Evolutionary conservation across 306 rosid genomes (phyloP), one percentile per base, ranked within the genome.

Genomic region (Boehmeria nivea): DNA sequence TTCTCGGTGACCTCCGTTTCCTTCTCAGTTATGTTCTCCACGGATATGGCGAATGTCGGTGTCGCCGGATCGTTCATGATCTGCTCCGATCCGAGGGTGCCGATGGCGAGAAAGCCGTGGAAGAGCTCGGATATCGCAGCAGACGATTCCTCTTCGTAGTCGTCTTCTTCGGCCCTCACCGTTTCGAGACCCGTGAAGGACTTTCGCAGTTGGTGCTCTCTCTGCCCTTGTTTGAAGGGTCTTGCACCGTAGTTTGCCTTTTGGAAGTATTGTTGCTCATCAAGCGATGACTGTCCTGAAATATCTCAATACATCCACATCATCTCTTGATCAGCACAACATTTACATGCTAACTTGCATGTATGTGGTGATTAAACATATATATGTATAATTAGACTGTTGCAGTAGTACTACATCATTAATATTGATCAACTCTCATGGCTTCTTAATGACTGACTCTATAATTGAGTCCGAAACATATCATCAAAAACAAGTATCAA

Each of bases 31-130:
- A 91, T 91, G 25, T 85, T 85, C 54, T 84, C 87, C 13, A 87
- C 78, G 0, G 95, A 84, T 54, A 78, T 77, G 33, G 83, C 71
- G 50, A 91, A 83, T 66, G 76, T 77, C 66, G 99, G 99, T 21
- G 96, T 91, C 65, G 87, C 71, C 38, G 88, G 81, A 52, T 80
- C 78, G 3, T 70, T 51, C 14, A 59, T 52, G 12, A 69, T 61
- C 59, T 87, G 89, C 8, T 84, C 95, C 7, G 86, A 71, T 17
- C 96, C 96, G 40, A 91, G 88, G 20, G 99, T 91, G 52, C 99
- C 99, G 14, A 91, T 87, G 7, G 99, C 95, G 15, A 91, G 75
- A 59, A 91, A 91, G n/a, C 99, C 99, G 37, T 90, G 96, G 72
- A 87, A 91, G 75, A 82, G 78, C 63, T 86, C 89, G 63, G 70